phyloP scores from a whole-genome alignment of 2,329 filamentous ascomycete species.

The Stagonosporopsis tanaceti region DNA sequence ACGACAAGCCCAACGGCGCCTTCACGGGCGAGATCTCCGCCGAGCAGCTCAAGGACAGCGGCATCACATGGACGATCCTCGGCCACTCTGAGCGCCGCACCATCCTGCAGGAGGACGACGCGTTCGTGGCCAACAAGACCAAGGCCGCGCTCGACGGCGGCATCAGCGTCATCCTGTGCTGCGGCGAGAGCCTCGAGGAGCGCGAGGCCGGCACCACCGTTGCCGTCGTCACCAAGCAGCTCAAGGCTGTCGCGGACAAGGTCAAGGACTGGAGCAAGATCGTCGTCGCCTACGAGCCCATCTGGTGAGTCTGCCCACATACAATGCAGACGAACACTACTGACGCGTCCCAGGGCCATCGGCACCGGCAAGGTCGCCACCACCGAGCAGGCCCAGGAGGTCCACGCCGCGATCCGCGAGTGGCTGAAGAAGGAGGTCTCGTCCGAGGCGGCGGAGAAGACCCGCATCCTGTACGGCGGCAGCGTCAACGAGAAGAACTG shows the following conservation, averaged over 20 bases:
- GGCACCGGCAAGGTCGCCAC: constrained; percentile 74
- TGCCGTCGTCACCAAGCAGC: constrained; percentile 83
- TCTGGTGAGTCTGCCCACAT: constrained; percentile 72
- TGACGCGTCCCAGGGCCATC: constrained; percentile 62
- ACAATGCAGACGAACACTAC: background rate
- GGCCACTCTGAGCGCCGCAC: constrained; percentile 96
- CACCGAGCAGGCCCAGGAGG: constrained; percentile 52
- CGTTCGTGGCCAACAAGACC: constrained; percentile 89
- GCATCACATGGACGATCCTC: constrained; percentile 88
- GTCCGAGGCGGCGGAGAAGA: constrained; percentile 80
- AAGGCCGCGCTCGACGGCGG: constrained; percentile 90
- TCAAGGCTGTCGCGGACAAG: constrained; percentile 81
- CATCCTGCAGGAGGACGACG: constrained; percentile 83
- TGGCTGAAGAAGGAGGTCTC: constrained; percentile 83
- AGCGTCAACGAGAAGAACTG: constrained; percentile 99
- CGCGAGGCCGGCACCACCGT: constrained; percentile 87
- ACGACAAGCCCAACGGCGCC: constrained; percentile 94
- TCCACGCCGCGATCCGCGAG: constrained; percentile 79
- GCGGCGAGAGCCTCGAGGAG: constrained; percentile 93
- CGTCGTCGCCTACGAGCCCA: constrained; percentile 97
- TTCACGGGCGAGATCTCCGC: constrained; percentile 98
- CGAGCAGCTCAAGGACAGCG: constrained; percentile 86
- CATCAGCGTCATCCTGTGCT: constrained; percentile 93
- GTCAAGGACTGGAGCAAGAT: constrained; percentile 90
- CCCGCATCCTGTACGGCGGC: constrained; percentile 94